Evolutionary conservation across 805 yeast genomes (phyloP).

Genomic region (Pichia pseudocactophila): DNA sequence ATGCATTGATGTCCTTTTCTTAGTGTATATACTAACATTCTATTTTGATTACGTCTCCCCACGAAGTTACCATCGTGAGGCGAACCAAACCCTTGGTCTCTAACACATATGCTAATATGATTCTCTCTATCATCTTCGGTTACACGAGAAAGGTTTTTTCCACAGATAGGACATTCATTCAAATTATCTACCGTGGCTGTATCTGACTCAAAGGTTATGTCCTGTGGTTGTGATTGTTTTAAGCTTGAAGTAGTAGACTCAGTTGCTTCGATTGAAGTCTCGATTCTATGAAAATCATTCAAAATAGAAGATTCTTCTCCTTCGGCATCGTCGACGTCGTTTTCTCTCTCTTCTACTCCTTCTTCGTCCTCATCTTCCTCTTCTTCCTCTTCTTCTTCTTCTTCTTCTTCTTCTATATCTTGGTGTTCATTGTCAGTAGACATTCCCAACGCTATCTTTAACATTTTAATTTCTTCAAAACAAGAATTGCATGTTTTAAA

Average conservation of each 20-base stretch:
- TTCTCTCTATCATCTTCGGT: constrained; percentile 36
- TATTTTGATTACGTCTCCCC: constrained; percentile 45
- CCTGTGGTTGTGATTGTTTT: constrained; percentile 12
- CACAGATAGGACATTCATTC: constrained; percentile 39
- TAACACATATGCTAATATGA: constrained; percentile 67
- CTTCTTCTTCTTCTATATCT: background rate
- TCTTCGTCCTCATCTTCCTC: background rate
- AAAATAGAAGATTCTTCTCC: background rate
- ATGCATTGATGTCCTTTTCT: constrained; percentile 37
- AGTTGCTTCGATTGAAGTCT: no score
- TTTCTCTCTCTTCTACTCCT: background rate
- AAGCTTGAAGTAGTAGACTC: background rate
- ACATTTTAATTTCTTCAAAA: constrained; percentile 49
- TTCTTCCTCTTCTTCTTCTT: background rate
- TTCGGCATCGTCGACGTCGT: background rate
- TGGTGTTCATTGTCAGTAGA: background rate
- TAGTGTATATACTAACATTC: constrained; percentile 76
- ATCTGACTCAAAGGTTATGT: constrained; percentile 9
- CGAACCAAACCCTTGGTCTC: constrained; percentile 51
- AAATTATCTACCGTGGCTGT: constrained; percentile 18
- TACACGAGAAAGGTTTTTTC: constrained; percentile 16
- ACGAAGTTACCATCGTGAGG: constrained; percentile 24
- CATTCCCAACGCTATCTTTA: constrained; percentile 33
- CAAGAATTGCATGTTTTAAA: constrained; percentile 75
- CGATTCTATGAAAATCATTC: no score